Evolutionary conservation across 768 basidiomycete genomes (phyloP).

Genomic region (Coprinellus aureogranulatus): DNA sequence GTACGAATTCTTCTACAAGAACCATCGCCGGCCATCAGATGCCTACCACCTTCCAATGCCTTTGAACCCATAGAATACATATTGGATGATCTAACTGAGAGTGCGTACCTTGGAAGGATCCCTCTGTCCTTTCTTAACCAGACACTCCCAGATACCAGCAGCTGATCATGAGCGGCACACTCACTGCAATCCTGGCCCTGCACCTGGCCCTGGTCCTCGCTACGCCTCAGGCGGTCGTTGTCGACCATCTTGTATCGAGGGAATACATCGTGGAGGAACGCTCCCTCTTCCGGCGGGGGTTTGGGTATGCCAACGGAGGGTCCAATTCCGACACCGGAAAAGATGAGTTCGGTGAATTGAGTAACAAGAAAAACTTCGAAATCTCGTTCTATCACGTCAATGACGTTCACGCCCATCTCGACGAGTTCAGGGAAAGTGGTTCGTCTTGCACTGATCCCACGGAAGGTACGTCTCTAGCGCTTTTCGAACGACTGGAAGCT

Average conservation of each 20-base stretch:
- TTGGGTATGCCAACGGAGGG: slow-evolving; percentile 18
- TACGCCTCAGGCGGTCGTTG: too few species aligned
- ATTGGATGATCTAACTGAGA: too few species aligned
- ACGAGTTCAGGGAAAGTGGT: slow-evolving; percentile 35
- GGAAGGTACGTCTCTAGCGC: slow-evolving; percentile 16
- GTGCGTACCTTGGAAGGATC: too few species aligned
- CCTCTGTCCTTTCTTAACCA: too few species aligned
- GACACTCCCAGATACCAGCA: too few species aligned
- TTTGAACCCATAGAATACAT: too few species aligned
- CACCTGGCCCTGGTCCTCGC: too few species aligned
- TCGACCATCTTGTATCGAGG: slow-evolving; percentile 24
- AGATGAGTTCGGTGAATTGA: slow-evolving; percentile 14
- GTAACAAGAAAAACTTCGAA: slow-evolving; percentile 19
- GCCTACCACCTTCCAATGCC: too few species aligned
- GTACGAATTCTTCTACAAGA: too few species aligned
- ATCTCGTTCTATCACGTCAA: slow-evolving; percentile 40
- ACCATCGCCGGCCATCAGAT: too few species aligned
- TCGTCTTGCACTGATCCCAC: slow-evolving; percentile 34
- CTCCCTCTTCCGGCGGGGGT: slow-evolving; percentile 16
- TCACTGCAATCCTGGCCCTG: too few species aligned
- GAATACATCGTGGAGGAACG: slow-evolving; percentile 11
- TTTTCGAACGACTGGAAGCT: not conserved
- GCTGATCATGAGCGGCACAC: too few species aligned
- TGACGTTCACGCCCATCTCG: slow-evolving; percentile 44
- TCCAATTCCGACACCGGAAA: slow-evolving; percentile 16